Conservation (phyloP, 495 filamentous ascomycete species). For the Cercophora scortea region DNA sequence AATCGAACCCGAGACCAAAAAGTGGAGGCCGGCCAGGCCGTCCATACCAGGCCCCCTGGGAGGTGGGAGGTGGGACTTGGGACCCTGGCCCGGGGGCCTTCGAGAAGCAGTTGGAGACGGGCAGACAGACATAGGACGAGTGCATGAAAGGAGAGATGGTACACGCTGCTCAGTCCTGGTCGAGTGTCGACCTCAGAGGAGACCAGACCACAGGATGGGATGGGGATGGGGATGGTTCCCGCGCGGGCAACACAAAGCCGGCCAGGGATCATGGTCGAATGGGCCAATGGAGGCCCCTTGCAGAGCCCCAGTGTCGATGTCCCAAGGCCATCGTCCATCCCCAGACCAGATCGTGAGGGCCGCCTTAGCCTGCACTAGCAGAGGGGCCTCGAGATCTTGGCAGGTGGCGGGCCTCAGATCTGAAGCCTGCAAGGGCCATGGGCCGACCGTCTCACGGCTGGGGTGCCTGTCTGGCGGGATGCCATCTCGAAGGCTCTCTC, state of each 20-base stretch:
- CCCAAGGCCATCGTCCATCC: neutral
- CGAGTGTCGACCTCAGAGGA: neutral
- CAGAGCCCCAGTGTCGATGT: neutral
- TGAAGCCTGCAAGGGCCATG: neutral
- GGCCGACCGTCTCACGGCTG: neutral
- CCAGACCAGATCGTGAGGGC: neutral
- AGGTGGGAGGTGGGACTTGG: no score
- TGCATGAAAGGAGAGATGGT: conserved; percentile 14
- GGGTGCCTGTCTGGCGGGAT: neutral
- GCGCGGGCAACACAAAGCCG: conserved; percentile 15
- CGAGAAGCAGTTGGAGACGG: neutral
- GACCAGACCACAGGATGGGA: neutral
- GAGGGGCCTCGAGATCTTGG: neutral
- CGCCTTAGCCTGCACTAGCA: neutral
- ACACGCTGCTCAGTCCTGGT: conserved; percentile 9
- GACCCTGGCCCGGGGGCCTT: no score
- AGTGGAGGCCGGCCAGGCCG: conserved; percentile 7
- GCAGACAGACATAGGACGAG: neutral
- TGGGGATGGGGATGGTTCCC: conserved; percentile 10
- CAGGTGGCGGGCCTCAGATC: neutral
- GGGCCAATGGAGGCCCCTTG: conserved; percentile 1
- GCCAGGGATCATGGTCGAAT: conserved; percentile 13
- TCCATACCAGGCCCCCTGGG: neutral
- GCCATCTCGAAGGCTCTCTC: neutral
- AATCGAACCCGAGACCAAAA: conserved; percentile 1